phyloP scores from a whole-genome alignment of 2,329 filamentous ascomycete species.

The Trichophyton mentagrophytes region DNA sequence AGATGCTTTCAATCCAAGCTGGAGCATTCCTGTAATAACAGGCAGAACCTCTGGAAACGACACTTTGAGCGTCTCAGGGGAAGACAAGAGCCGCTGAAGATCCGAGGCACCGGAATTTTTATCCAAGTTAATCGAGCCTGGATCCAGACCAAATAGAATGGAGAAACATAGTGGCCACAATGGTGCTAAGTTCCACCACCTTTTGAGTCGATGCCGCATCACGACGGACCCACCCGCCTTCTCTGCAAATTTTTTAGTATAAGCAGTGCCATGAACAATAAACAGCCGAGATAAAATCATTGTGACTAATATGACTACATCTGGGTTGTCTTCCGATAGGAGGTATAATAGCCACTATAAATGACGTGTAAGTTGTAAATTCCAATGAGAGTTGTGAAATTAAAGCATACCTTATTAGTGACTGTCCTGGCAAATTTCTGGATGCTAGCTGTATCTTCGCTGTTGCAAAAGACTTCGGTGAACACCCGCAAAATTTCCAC shows the following conservation, averaged over 20 bases:
- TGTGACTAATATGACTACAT: conserved; percentile 66
- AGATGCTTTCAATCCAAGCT: conserved; percentile 62
- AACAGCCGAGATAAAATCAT: conserved; percentile 76
- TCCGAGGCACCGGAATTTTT: conserved; percentile 60
- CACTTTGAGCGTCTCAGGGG: conserved; percentile 48
- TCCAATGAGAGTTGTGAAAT: conserved; percentile 19
- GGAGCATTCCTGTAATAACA: conserved; percentile 75
- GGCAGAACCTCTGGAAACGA: conserved; percentile 64
- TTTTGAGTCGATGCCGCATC: conserved; percentile 66
- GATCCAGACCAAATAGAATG: conserved; percentile 73
- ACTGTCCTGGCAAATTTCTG: conserved; percentile 87
- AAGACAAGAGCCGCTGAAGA: conserved; percentile 57
- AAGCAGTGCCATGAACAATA: conserved; percentile 65
- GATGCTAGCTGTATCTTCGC: conserved; percentile 54
- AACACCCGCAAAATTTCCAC: conserved; percentile 66
- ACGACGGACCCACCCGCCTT: conserved; percentile 83
- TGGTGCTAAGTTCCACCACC: conserved; percentile 77
- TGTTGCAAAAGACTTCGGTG: conserved; percentile 62
- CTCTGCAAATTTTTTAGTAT: conserved; percentile 71
- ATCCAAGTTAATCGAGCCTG: conserved; percentile 60
- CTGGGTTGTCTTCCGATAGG: conserved; percentile 70
- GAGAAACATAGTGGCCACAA: conserved; percentile 83
- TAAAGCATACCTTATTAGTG: conserved; percentile 66
- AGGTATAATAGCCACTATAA: conserved; percentile 78
- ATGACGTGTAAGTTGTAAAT: conserved; percentile 11